Base-by-base conservation (phyloP, 495 filamentous ascomycete species). In the Aspergillus nanangensis region DNA sequence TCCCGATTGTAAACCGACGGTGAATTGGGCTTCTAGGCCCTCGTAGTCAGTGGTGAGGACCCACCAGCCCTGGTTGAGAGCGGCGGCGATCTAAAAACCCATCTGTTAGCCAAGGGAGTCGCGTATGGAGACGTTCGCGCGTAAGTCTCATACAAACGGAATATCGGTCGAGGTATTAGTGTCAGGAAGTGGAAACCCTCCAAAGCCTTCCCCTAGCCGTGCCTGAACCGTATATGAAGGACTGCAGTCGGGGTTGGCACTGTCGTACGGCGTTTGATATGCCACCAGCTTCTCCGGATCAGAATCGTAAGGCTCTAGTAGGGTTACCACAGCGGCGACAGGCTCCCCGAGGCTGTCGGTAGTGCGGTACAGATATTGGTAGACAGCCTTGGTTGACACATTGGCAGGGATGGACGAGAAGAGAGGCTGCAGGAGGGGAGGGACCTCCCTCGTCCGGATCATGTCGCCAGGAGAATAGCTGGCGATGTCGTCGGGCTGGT, bases 21-120 rank as follows among this genome's bases (percentile, higher is more conserved):
- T 41, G 38, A 47, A 62, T 14, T 50, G 21, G 10, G 56, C 59
- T 2, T 56, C 23, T 1, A 54, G 51, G 1, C 59, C 59, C 41
- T 60, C 56, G 33, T 56, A 57, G 39, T 62, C 59, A 0, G 56
- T 51, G 8, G 48, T 48, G 24, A 44, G 44, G 3, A 60, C 51
- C 41, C 42, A 53, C 53, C 56, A 62, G 3, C 59, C 53, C 19
- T 49, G 44, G 38, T 56, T 55, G 0, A 61, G 47, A n/a, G 52
- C 50, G 3, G 51, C 42, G 5, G 33, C 52, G n/a, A 58, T 44
- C 48, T 59, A 20, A 14, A n/a, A 7, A 8, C 7, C 7, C 1
- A 44, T 9, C 8, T 20, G 10, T 7, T 2, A 3, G 8, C 22
- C 15, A 31, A 31, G 27, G n/a, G 15, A n/a, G n/a, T n/a, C n/a